phyloP scores from a whole-genome alignment of 805 yeast species.

The Saturnispora hagleri region DNA sequence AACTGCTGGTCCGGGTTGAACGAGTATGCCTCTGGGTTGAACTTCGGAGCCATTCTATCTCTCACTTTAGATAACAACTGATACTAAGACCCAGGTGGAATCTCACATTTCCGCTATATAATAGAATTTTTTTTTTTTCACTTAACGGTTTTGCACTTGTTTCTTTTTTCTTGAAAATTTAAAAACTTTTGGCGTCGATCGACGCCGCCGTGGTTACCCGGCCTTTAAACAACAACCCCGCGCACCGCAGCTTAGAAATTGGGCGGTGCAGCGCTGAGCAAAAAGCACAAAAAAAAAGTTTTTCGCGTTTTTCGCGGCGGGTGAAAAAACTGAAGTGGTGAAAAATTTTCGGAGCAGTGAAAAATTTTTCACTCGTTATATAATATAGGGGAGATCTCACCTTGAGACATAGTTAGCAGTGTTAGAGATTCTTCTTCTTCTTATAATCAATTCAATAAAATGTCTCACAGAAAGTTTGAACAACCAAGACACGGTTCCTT shows the following conservation, averaged over 20 bases:
- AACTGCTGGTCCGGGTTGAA: conserved; percentile 24
- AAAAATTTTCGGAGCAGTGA: not conserved
- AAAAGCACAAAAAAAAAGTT: not conserved
- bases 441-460: conserved; percentile 25
- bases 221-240: not conserved
- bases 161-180: not conserved
- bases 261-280: not conserved
- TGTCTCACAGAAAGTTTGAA: conserved; percentile 99
- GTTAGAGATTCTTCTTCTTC: not conserved
- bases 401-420: too few relatives aligned
- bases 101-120: not conserved
- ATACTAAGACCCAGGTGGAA: not conserved
- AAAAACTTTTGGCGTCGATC: not conserved
- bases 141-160: not conserved
- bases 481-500: conserved; percentile 99
- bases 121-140: not conserved
- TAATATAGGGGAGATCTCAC: not conserved
- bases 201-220: not conserved
- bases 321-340: not conserved
- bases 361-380: not conserved
- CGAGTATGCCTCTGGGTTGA: conserved; percentile 28
- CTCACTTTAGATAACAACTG: not conserved
- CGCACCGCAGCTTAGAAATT: not conserved
- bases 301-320: not conserved
- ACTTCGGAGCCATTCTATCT: conserved; percentile 32